Conservation (phyloP, 345 rosid genomes). For the Aurinia saxatilis region DNA sequence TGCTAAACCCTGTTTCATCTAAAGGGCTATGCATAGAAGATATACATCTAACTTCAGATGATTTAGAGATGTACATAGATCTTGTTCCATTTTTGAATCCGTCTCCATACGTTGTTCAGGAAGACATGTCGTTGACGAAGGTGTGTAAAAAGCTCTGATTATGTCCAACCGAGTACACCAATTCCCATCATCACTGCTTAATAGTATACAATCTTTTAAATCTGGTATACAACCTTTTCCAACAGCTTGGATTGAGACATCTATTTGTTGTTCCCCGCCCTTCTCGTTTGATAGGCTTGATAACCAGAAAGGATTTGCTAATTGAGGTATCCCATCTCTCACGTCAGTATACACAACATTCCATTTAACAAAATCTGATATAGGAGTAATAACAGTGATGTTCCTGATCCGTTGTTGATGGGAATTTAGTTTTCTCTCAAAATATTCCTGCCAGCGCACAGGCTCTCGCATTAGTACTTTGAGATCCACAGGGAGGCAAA, state of each 20-base stretch:
- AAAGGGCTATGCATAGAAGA: slow-evolving; percentile 82
- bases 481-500: too few species aligned
- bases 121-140: slow-evolving; percentile 98
- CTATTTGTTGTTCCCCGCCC: slow-evolving; percentile 94
- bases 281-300: slow-evolving; percentile 77
- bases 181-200: neutral
- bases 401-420: slow-evolving; percentile 11
- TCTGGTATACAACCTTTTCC: slow-evolving; percentile 92
- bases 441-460: too few species aligned
- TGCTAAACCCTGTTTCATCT: slow-evolving; percentile 88
- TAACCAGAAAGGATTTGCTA: slow-evolving; percentile 88
- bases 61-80: slow-evolving; percentile 96
- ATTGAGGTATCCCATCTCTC: slow-evolving; percentile 54
- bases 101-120: slow-evolving; percentile 88
- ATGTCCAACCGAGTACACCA: neutral
- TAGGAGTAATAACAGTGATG: neutral
- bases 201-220: slow-evolving; percentile 1
- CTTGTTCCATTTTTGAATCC: slow-evolving; percentile 92
- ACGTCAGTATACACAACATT: neutral
- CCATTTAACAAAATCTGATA: neutral
- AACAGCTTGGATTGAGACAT: slow-evolving; percentile 92
- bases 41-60: slow-evolving; percentile 72
- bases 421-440: too few species aligned
- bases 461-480: too few species aligned
- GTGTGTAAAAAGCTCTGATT: too few species aligned